phyloP scores from a whole-genome alignment of 75 land plant genomes.

The Cryptomeria japonica region DNA sequence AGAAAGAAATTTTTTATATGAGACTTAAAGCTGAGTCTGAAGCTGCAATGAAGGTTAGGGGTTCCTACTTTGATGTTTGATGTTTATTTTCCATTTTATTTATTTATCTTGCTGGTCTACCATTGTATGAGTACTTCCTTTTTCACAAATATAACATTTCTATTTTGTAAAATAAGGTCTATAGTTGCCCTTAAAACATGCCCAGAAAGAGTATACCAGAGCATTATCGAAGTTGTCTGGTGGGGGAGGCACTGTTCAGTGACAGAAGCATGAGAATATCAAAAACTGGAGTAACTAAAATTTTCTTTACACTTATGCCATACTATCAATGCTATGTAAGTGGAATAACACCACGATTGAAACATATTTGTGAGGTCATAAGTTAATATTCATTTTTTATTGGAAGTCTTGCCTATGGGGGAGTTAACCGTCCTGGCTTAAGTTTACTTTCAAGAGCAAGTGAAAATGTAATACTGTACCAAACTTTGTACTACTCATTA shows the following conservation, averaged over 20 bases:
- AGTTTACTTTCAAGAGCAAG: too few species aligned
- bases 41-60: slow-evolving; percentile 61
- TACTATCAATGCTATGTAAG: too few species aligned
- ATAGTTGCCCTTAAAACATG: neutral
- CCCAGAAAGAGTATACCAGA: neutral
- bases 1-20: slow-evolving; percentile 77
- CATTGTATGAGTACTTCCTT: neutral
- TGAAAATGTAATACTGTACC: too few species aligned
- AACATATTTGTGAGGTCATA: too few species aligned
- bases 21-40: slow-evolving; percentile 85
- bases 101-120: neutral
- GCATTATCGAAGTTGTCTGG: neutral
- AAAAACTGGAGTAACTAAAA: too few species aligned
- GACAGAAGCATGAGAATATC: neutral
- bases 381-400: too few species aligned
- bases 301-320: too few species aligned
- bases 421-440: too few species aligned
- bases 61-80: neutral
- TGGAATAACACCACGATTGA: too few species aligned
- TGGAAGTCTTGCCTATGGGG: too few species aligned
- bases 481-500: too few species aligned
- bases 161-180: neutral
- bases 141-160: neutral
- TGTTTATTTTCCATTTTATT: neutral
- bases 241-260: neutral